These are phyloP conservation scores for Simplicillium aogashimaense DNA, from an alignment of 2,329 filamentous ascomycete genomes.

Conservation along the genomic window DNA sequence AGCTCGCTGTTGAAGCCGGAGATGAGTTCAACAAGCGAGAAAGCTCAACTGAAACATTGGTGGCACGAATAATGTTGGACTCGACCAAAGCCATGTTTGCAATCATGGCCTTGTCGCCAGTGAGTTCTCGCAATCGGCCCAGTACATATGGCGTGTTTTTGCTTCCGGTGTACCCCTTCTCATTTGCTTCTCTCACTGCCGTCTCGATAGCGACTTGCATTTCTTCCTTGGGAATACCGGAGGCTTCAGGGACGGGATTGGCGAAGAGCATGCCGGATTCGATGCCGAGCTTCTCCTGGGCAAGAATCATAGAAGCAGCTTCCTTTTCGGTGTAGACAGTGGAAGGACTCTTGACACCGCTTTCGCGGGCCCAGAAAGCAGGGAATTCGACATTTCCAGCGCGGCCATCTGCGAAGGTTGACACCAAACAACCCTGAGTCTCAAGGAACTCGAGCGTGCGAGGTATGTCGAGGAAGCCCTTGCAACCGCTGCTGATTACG, in stretches of 20 bases:
- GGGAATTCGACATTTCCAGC: constrained; percentile 71
- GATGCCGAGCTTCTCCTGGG: constrained; percentile 63
- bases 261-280: constrained; percentile 78
- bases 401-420: constrained; percentile 80
- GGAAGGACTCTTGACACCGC: constrained; percentile 68
- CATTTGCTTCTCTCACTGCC: constrained; percentile 54
- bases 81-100: constrained; percentile 60
- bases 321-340: constrained; percentile 67
- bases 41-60: constrained; percentile 44
- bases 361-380: constrained; percentile 86
- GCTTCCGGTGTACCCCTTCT: constrained; percentile 59
- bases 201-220: constrained; percentile 61
- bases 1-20: constrained; percentile 16
- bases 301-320: constrained; percentile 80
- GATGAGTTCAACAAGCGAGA: constrained; percentile 29
- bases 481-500: constrained; percentile 84
- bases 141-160: constrained; percentile 81
- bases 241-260: constrained; percentile 69
- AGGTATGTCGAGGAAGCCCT: constrained; percentile 89
- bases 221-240: constrained; percentile 58
- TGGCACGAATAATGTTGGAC: constrained; percentile 43
- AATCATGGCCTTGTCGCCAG: constrained; percentile 56
- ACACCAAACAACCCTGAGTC: constrained; percentile 68
- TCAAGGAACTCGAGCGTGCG: constrained; percentile 73
- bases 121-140: constrained; percentile 68